Conservation (phyloP, 1,139 yeast genomes). For the Magnusiomyces tetraspermus region DNA sequence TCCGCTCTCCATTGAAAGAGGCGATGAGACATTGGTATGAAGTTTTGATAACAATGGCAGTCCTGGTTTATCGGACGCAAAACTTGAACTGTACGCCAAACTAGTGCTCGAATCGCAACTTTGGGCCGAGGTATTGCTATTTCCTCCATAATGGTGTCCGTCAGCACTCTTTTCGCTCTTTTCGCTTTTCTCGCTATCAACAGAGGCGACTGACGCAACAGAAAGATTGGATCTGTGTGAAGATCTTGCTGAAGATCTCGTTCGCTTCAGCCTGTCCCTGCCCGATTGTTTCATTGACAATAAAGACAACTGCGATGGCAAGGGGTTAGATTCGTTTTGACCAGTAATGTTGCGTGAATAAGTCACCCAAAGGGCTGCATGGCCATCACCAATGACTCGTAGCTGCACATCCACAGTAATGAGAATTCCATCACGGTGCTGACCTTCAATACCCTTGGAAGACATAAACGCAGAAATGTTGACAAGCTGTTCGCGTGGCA, state of each 20-base stretch:
- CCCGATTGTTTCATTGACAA: slow-evolving; percentile 34
- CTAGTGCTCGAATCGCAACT: neutral
- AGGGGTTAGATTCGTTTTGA: slow-evolving; percentile 22
- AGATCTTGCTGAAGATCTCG: slow-evolving; percentile 5
- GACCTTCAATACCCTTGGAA: slow-evolving; percentile 49
- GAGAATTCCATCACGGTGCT: slow-evolving; percentile 58
- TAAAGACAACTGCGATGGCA: slow-evolving; percentile 52
- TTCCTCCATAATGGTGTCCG: slow-evolving; percentile 9
- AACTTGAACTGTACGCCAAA: too few relatives aligned
- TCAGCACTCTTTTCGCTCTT: too few relatives aligned
- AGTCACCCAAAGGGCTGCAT: slow-evolving; percentile 76
- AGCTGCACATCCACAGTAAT: slow-evolving; percentile 70
- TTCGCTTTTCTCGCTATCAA: neutral
- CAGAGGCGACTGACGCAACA: neutral
- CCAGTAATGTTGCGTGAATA: slow-evolving; percentile 43
- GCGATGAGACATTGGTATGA: neutral
- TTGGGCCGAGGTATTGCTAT: slow-evolving; percentile 10
- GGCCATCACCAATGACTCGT: slow-evolving; percentile 53
- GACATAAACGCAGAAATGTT: slow-evolving; percentile 18
- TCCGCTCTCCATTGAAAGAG: too few relatives aligned
- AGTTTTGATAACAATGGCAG: neutral
- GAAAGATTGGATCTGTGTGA: neutral
- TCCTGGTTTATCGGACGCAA: neutral
- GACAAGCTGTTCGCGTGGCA: slow-evolving; percentile 9
- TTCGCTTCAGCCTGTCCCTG: slow-evolving; percentile 15